These are phyloP conservation scores for Pseudogymnoascus sp. DNA, from an alignment of 2,329 filamentous ascomycete genomes.

Conservation along the genomic window DNA sequence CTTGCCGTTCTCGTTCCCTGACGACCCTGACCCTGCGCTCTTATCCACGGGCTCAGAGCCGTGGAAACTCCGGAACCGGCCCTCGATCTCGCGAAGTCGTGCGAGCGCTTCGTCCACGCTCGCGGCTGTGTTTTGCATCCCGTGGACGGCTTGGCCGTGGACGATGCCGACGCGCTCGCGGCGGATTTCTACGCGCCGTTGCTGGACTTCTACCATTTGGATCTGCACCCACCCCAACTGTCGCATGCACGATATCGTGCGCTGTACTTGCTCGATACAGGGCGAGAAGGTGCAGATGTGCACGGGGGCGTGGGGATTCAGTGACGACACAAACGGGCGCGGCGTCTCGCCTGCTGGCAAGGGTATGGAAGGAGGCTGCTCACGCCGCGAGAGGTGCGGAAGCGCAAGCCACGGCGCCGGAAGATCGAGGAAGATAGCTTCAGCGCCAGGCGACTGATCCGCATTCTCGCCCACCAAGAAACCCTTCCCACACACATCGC, in stretches of 20 bases:
- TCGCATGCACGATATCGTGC: slow-evolving; percentile 73
- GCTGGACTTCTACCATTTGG: slow-evolving; percentile 81
- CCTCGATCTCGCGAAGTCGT: slow-evolving; percentile 65
- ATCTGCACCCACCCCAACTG: slow-evolving; percentile 83
- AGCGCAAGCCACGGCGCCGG: slow-evolving; percentile 75
- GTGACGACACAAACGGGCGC: slow-evolving; percentile 44
- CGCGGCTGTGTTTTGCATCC: slow-evolving; percentile 48
- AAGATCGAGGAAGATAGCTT: slow-evolving; percentile 69
- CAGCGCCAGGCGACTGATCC: slow-evolving; percentile 48
- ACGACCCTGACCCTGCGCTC: slow-evolving; percentile 8
- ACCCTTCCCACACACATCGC: slow-evolving; percentile 69
- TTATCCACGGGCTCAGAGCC: slow-evolving; percentile 23
- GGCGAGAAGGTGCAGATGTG: slow-evolving; percentile 92
- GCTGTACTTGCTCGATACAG: slow-evolving; percentile 91
- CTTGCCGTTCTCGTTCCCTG: slow-evolving; percentile 27
- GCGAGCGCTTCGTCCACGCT: slow-evolving; percentile 72
- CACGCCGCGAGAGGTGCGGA: slow-evolving; percentile 58
- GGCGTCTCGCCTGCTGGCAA: slow-evolving; percentile 10
- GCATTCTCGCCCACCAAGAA: slow-evolving; percentile 47
- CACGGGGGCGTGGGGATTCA: slow-evolving; percentile 63
- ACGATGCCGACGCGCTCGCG: slow-evolving; percentile 72
- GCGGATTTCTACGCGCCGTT: slow-evolving; percentile 70
- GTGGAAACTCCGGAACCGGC: slow-evolving; percentile 58
- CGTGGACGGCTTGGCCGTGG: slow-evolving; percentile 43
- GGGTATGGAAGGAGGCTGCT: slow-evolving; percentile 22